A percentile compares a stretch with the other conserved stretches of the same genome.
phyloP scores from a whole-genome alignment of 129 eudicot genomes.

The Arctium lappa region DNA sequence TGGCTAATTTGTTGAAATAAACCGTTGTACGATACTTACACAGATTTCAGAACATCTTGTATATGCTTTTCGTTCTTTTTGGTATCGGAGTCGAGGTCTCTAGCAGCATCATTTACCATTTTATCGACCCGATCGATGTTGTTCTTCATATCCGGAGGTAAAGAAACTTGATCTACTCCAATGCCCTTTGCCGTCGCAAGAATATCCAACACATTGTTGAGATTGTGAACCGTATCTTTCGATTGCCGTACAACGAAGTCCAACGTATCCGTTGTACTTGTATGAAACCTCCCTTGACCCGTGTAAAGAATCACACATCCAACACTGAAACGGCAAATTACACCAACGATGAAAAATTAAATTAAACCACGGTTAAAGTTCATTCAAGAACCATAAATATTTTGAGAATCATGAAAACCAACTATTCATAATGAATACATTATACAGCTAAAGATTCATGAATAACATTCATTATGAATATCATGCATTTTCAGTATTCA shows the following conservation, averaged over 20 bases:
- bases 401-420: background rate
- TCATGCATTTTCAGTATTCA: too few relatives aligned
- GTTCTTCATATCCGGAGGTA: slow-evolving; percentile 57
- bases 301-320: slow-evolving; percentile 75
- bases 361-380: background rate
- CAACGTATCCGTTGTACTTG: slow-evolving; percentile 52
- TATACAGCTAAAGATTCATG: too few relatives aligned
- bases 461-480: too few relatives aligned
- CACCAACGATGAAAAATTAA: background rate
- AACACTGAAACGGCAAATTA: slow-evolving; percentile 44
- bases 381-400: background rate
- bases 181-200: slow-evolving; percentile 59
- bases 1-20: background rate
- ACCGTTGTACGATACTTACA: slow-evolving; percentile 42
- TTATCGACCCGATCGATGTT: slow-evolving; percentile 55
- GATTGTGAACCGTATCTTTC: slow-evolving; percentile 51
- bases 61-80: slow-evolving; percentile 49
- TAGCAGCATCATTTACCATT: slow-evolving; percentile 52
- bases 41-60: slow-evolving; percentile 39
- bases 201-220: slow-evolving; percentile 58
- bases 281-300: slow-evolving; percentile 82
- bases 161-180: slow-evolving; percentile 44
- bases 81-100: slow-evolving; percentile 54
- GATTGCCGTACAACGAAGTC: slow-evolving; percentile 64
- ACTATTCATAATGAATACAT: background rate